Base-by-base conservation (phyloP, 768 basidiomycete genomes). In the Amanita brunnescens region DNA sequence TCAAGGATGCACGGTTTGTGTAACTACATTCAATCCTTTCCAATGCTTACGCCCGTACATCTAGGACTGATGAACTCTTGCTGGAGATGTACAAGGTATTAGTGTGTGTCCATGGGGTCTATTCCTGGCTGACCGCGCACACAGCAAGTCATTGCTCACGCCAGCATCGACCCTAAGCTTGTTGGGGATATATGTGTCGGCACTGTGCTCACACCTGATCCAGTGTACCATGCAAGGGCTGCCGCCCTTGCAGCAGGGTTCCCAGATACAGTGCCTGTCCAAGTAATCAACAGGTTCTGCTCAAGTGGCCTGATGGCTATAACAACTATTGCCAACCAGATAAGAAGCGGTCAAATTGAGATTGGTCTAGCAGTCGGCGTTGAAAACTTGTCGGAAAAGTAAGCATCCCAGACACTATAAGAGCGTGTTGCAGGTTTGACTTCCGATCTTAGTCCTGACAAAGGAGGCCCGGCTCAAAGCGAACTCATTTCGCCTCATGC, bases 281-380 rank as follows among this genome's bases (percentile, higher is more conserved):
- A 90, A 61, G 75, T 73, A 21, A 68, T 91, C 58, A 91, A 91
- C 62, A 72, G 90, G 26, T 88, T 89, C 64, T 92, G 89, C 61
- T 87, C 87, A 2, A 85, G 81, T 53, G 89, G 88, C 21, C 77
- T 92, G n/a, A 88, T 91, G 85, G 86, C 90, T 10, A 74, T 85
- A 26, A 86, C 84, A 8, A 75, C 76, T 26, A 80, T 91, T 51
- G 77, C 86, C 18, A 91, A 90, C 64, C 79, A 86, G 59, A 80
- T 92, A 43, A 74, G 78, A 13, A 74, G 73, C 9, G 85, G 87
- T n/a, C 85, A 91, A 61, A 87, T 91, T 39, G 78, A 89, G 39
- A 72, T 91, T 48, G 89, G 90, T 2, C 70, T 91, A 14, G 87
- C 87, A 26, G 64, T 90, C 43, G 92, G 90, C n/a, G 76, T 87